phyloP scores from a whole-genome alignment of 306 rosid genomes.

The Fragaria nilgerrensis region DNA sequence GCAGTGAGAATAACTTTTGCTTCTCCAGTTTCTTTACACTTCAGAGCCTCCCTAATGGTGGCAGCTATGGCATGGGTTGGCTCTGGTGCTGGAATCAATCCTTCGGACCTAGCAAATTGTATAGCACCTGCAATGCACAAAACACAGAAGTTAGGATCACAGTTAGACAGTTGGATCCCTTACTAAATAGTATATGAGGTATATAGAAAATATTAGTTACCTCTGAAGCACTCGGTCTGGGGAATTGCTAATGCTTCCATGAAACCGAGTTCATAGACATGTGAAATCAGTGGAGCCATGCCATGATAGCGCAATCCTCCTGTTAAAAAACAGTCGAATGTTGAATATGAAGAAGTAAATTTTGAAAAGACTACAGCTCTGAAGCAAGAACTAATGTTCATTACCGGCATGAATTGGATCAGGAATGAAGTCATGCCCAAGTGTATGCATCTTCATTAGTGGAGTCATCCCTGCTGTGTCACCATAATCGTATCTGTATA shows the following conservation, averaged over 20 bases:
- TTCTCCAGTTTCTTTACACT: slow-evolving; percentile 72
- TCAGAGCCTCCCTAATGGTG: slow-evolving; percentile 81
- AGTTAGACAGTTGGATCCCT: neutral
- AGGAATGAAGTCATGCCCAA: slow-evolving; percentile 87
- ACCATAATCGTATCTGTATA: slow-evolving; percentile 77
- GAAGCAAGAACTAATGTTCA: neutral
- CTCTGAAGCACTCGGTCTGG: slow-evolving; percentile 80
- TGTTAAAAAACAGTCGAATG: slow-evolving; percentile 18
- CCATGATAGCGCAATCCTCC: slow-evolving; percentile 99
- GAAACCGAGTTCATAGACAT: slow-evolving; percentile 70
- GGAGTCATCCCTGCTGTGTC: slow-evolving; percentile 96
- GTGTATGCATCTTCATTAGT: slow-evolving; percentile 95
- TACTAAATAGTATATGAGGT: neutral
- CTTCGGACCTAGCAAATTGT: slow-evolving; percentile 86
- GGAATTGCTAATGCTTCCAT: slow-evolving; percentile 96
- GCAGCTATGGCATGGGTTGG: slow-evolving; percentile 95
- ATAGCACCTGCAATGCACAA: slow-evolving; percentile 57
- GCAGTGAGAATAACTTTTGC: slow-evolving; percentile 90
- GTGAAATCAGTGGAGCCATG: slow-evolving; percentile 94
- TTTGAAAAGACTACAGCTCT: neutral
- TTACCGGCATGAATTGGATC: slow-evolving; percentile 98
- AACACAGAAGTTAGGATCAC: slow-evolving; percentile 8
- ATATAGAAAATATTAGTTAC: slow-evolving; percentile 28
- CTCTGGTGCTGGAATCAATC: slow-evolving; percentile 93
- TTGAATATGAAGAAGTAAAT: slow-evolving; percentile 11